Conservation (phyloP, 2,329 filamentous ascomycete genomes). For the Penicillium sp. region DNA sequence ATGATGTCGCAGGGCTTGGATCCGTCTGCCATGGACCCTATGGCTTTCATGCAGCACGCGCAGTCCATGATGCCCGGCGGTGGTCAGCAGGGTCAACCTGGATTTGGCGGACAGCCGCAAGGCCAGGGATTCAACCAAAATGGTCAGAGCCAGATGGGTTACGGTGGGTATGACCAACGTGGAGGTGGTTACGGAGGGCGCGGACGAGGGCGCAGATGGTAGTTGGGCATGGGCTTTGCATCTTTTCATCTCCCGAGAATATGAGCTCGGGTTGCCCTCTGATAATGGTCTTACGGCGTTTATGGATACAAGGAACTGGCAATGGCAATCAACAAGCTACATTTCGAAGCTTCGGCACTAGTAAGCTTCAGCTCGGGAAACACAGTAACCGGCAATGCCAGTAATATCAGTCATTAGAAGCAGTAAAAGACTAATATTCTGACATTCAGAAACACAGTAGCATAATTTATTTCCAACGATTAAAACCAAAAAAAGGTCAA, state of each 20-base stretch:
- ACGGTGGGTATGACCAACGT: conserved; percentile 42
- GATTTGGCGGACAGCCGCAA: conserved; percentile 35
- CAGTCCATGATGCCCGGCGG: conserved; percentile 49
- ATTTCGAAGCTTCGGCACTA: background rate
- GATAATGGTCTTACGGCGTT: conserved; percentile 20
- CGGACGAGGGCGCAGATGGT: conserved; percentile 42
- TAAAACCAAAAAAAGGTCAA: background rate
- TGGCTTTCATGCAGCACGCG: conserved; percentile 53
- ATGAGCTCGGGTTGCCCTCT: background rate
- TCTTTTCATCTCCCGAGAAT: conserved; percentile 13
- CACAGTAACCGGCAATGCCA: background rate
- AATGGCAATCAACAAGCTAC: conserved; percentile 2
- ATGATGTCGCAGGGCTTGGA: conserved; percentile 55
- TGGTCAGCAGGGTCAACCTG: conserved; percentile 35
- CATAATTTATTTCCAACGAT: background rate
- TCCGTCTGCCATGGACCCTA: conserved; percentile 52
- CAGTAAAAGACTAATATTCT: background rate
- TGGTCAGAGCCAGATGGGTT: conserved; percentile 43
- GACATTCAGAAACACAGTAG: background rate
- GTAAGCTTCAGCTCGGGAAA: conserved; percentile 8
- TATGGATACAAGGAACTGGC: conserved; percentile 13
- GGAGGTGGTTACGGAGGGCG: conserved; percentile 39
- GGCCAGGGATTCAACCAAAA: conserved; percentile 37
- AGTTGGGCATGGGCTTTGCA: conserved; percentile 13
- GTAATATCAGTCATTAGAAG: background rate